Percentiles rank a stretch among this genome's conserved stretches.
Conservation (phyloP, 352 stramenopile species). For the Bremia lactucae region DNA sequence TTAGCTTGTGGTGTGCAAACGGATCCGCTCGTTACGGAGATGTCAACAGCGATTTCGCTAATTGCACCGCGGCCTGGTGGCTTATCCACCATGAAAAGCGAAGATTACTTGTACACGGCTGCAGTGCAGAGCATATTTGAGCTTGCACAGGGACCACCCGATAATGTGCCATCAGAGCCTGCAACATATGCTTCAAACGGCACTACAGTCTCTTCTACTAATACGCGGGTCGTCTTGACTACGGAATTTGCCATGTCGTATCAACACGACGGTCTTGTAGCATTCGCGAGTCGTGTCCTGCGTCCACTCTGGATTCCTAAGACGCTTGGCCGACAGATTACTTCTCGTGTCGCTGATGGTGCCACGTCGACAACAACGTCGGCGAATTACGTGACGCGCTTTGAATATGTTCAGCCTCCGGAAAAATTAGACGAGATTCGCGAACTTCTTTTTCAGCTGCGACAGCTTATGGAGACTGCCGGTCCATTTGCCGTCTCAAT, state of each 20-base stretch:
- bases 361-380: constrained; percentile 19
- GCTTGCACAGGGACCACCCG: constrained; percentile 41
- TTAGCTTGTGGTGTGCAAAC: constrained; percentile 77
- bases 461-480: constrained; percentile 70
- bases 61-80: constrained; percentile 26
- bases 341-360: constrained; percentile 14
- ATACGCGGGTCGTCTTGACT: constrained; percentile 72
- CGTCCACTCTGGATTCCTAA: constrained; percentile 64
- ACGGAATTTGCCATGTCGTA: constrained; percentile 83
- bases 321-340: constrained; percentile 37
- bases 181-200: constrained; percentile 17
- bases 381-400: constrained; percentile 18
- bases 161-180: constrained; percentile 27
- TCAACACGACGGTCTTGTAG: constrained; percentile 74
- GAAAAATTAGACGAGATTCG: constrained; percentile 63
- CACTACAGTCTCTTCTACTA: constrained; percentile 14
- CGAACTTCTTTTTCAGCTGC: constrained; percentile 74
- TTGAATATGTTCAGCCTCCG: constrained; percentile 29
- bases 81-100: constrained; percentile 40
- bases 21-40: constrained; percentile 58
- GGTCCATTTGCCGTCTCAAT: constrained; percentile 72
- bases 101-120: constrained; percentile 70
- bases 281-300: constrained; percentile 74
- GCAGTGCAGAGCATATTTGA: constrained; percentile 81
- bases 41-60: constrained; percentile 35